phyloP scores from a whole-genome alignment of 768 basidiomycete genomes.

The Coprinopsis sp. region DNA sequence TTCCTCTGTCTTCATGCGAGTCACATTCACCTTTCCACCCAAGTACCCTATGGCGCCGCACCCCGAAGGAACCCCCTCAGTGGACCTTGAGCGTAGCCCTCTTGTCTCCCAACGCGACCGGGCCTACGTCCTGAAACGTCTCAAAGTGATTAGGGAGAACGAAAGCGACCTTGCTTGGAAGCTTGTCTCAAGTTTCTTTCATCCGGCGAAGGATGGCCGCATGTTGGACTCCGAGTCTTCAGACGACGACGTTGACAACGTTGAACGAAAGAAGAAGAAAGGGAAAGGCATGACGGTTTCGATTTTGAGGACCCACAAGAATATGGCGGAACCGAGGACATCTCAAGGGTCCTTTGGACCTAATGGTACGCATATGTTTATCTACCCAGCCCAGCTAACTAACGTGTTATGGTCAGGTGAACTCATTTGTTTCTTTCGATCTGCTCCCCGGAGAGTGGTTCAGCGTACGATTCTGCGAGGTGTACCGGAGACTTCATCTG shows the following conservation, averaged over 20 bases:
- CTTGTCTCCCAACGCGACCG: conserved; percentile 75
- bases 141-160: conserved; percentile 67
- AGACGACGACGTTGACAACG: conserved; percentile 46
- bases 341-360: conserved; percentile 88
- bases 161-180: conserved; percentile 80
- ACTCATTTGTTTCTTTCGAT: conserved; percentile 81
- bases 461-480: conserved; percentile 52
- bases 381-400: background rate
- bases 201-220: conserved; percentile 56
- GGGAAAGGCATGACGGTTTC: conserved; percentile 49
- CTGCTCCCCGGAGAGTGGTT: conserved; percentile 67
- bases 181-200: conserved; percentile 78
- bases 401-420: conserved; percentile 49
- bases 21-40: conserved; percentile 85
- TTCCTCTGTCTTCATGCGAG: conserved; percentile 78
- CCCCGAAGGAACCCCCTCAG: conserved; percentile 63
- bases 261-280: conserved; percentile 28
- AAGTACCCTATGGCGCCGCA: conserved; percentile 64
- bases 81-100: conserved; percentile 82
- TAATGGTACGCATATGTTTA: conserved; percentile 52
- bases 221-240: conserved; percentile 57
- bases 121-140: conserved; percentile 71
- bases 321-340: conserved; percentile 77
- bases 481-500: conserved; percentile 31
- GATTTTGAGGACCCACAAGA: conserved; percentile 62